Evolutionary conservation across 2,329 filamentous ascomycete species (phyloP).

Genomic region (Penicillium occitanis): DNA sequence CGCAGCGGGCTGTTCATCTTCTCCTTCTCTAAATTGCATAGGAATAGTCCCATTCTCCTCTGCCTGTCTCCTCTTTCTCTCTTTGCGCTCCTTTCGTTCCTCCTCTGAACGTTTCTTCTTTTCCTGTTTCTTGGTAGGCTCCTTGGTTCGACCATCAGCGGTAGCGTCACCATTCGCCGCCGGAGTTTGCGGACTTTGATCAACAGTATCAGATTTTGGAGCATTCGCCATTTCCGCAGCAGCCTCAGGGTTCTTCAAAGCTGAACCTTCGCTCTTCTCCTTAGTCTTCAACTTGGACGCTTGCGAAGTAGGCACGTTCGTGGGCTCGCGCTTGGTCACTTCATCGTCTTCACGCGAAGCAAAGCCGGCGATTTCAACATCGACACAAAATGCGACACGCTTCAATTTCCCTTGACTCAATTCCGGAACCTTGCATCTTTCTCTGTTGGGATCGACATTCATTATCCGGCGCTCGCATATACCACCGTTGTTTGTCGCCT

Average conservation of each 20-base stretch:
- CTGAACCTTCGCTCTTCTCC: constrained; percentile 70
- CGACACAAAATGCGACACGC: constrained; percentile 91
- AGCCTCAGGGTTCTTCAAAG: constrained; percentile 62
- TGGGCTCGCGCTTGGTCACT: constrained; percentile 22
- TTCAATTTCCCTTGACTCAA: constrained; percentile 77
- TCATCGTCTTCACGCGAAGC: constrained; percentile 70
- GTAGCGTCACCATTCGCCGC: constrained; percentile 31
- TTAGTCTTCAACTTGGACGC: constrained; percentile 51
- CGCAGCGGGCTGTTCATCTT: constrained; percentile 56
- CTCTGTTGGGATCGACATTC: constrained; percentile 78
- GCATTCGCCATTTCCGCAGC: constrained; percentile 51
- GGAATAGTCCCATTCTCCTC: constrained; percentile 86
- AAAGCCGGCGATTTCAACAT: constrained; percentile 91
- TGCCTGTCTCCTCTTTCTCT: constrained; percentile 79
- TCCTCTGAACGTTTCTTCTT: constrained; percentile 96
- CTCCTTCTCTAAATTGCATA: constrained; percentile 74
- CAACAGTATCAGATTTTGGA: constrained; percentile 4
- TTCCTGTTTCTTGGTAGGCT: constrained; percentile 75
- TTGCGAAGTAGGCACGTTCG: constrained; percentile 6
- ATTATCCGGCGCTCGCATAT: constrained; percentile 77
- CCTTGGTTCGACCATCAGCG: constrained; percentile 33
- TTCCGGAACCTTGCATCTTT: constrained; percentile 76
- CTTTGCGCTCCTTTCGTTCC: constrained; percentile 86
- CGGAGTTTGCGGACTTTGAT: constrained; percentile 23
- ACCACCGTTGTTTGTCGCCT: constrained; percentile 61